Conservation (phyloP, 78 protist species). For the Monocercomonoides exilis region DNA sequence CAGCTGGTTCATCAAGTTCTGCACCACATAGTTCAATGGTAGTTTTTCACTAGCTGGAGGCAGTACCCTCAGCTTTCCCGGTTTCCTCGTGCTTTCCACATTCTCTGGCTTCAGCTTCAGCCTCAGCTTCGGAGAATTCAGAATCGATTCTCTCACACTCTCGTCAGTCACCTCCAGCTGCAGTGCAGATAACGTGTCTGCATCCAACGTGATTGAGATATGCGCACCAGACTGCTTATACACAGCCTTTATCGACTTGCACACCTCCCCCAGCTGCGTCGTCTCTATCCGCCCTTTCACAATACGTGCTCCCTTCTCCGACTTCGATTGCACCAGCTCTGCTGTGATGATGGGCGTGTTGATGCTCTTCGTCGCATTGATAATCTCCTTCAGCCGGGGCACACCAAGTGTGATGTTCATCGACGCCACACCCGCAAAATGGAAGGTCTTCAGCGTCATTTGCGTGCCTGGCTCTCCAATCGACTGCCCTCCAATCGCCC, state of each 20-base stretch:
- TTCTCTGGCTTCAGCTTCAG: conserved; percentile 44
- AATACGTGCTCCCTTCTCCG: conserved; percentile 53
- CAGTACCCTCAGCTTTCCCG: not conserved
- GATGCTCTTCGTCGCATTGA: conserved; percentile 87
- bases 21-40: conserved; percentile 18
- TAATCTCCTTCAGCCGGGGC: conserved; percentile 90
- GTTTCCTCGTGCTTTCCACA: too few species aligned
- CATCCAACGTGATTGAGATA: conserved; percentile 61
- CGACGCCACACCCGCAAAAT: conserved; percentile 98
- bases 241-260: conserved; percentile 58
- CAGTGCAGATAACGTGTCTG: conserved; percentile 39
- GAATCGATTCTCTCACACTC: conserved; percentile 33
- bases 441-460: conserved; percentile 98
- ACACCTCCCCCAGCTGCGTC: conserved; percentile 73
- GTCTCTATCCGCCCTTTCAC: conserved; percentile 83
- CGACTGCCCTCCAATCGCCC: conserved; percentile 92
- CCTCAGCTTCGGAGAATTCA: conserved; percentile 29
- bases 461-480: conserved; percentile 98
- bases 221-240: conserved; percentile 32
- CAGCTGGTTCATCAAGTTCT: conserved; percentile 40
- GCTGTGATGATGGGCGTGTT: conserved; percentile 87
- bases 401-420: conserved; percentile 88
- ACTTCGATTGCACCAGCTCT: conserved; percentile 31
- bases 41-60: too few species aligned
- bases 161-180: conserved; percentile 51